Evolutionary conservation across 257 asterid genomes (phyloP).

Genomic region (Penstemon davidsonii): DNA sequence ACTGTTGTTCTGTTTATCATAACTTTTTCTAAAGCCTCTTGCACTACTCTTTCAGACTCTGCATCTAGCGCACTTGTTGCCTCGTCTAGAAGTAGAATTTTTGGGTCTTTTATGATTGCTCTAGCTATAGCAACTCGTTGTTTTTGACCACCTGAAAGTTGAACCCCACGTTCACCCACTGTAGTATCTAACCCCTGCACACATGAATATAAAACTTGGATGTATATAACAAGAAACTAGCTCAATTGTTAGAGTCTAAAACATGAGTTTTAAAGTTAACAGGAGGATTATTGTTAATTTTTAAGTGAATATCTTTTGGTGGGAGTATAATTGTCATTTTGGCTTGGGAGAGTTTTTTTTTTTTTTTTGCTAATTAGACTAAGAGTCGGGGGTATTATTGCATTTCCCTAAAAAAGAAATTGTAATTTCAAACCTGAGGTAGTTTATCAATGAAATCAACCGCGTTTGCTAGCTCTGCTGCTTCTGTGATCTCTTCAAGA

Average conservation of each 20-base stretch:
- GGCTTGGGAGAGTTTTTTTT: too few relatives aligned
- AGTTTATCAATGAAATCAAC: constrained; percentile 28
- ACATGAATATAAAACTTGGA: constrained; percentile 1
- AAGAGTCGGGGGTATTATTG: too few relatives aligned
- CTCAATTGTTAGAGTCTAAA: background rate
- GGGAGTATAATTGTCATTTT: too few relatives aligned
- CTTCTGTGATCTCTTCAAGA: constrained; percentile 34
- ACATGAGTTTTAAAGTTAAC: too few relatives aligned
- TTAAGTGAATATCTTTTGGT: too few relatives aligned
- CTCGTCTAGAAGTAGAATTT: constrained; percentile 58
- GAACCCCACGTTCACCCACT: constrained; percentile 59
- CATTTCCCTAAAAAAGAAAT: too few relatives aligned
- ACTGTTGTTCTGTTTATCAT: constrained; percentile 51
- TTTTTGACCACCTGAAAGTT: constrained; percentile 62
- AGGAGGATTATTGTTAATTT: too few relatives aligned
- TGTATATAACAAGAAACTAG: background rate
- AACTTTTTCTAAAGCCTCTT: constrained; percentile 48
- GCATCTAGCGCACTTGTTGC: constrained; percentile 66
- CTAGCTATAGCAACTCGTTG: constrained; percentile 62
- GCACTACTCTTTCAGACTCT: constrained; percentile 52
- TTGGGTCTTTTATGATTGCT: constrained; percentile 54
- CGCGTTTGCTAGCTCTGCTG: constrained; percentile 40
- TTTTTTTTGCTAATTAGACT: too few relatives aligned
- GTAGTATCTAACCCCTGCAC: constrained; percentile 50
- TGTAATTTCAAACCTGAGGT: constrained; percentile 27